Percentiles rank a stretch among this genome's conserved stretches.
phyloP scores from a whole-genome alignment of 2,329 filamentous ascomycete genomes.

The Aspergillus tubingensis region DNA sequence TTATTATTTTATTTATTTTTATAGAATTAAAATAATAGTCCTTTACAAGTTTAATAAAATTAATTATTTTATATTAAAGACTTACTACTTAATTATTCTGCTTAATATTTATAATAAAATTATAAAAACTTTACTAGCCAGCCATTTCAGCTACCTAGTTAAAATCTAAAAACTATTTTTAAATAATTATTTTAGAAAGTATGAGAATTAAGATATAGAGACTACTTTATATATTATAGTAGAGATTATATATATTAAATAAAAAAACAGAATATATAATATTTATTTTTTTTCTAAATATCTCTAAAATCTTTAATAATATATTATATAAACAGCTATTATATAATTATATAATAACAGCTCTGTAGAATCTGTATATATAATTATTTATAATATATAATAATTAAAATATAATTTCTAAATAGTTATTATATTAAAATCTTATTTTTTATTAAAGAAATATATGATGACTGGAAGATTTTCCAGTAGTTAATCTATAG shows the following conservation, averaged over 20 bases:
- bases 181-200: neutral
- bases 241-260: neutral
- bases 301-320: neutral
- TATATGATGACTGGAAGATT: no score
- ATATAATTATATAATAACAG: neutral
- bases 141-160: no score
- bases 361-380: no score
- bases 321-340: neutral
- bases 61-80: neutral
- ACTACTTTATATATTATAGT: neutral
- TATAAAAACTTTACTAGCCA: neutral
- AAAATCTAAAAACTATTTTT: no score
- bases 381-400: no score
- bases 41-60: neutral
- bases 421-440: no score
- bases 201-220: neutral
- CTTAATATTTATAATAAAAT: neutral
- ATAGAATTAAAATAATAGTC: neutral
- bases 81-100: neutral
- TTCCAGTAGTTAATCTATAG: no score
- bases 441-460: no score
- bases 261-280: neutral
- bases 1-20: neutral
- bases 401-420: no score
- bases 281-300: neutral